These are phyloP conservation scores for Pseudogymnoascus sp. DNA, from an alignment of 2,329 filamentous ascomycete species.

Conservation along the genomic window DNA sequence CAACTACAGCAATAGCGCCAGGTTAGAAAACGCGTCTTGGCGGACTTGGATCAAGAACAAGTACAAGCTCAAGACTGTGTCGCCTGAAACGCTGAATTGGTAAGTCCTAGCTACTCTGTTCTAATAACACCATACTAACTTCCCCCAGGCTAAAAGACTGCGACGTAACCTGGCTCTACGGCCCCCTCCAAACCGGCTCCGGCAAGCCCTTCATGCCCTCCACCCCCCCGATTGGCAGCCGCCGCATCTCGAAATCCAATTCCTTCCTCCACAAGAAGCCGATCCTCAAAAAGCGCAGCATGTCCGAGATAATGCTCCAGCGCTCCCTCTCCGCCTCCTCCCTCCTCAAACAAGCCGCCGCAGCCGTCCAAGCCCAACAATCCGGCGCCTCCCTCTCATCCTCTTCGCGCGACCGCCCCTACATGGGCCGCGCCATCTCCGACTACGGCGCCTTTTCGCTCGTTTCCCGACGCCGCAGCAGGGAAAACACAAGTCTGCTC, in stretches of 20 bases:
- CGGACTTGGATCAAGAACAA: constrained; percentile 93
- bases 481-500: constrained; percentile 51
- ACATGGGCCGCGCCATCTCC: constrained; percentile 54
- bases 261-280: constrained; percentile 56
- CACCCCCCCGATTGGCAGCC: constrained; percentile 38
- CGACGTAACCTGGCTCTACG: constrained; percentile 96
- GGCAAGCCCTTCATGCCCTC: constrained; percentile 42
- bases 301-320: constrained; percentile 92
- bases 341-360: constrained; percentile 60
- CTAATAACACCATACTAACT: constrained; percentile 24
- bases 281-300: constrained; percentile 92
- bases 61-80: constrained; percentile 76
- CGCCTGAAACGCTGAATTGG: constrained; percentile 91
- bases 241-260: constrained; percentile 48
- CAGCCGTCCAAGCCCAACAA: constrained; percentile 30
- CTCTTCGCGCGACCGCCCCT: constrained; percentile 29
- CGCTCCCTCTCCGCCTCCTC: constrained; percentile 81
- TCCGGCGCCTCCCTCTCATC: constrained; percentile 38
- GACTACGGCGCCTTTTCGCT: constrained; percentile 61
- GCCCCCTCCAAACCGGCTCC: constrained; percentile 70
- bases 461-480: constrained; percentile 50
- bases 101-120: constrained; percentile 35
- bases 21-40: constrained; percentile 95
- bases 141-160: constrained; percentile 78
- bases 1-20: constrained; percentile 69